A percentile compares a stretch with the other conserved stretches of the same genome.
These are phyloP conservation scores for Aspergillus egyptiacus DNA, from an alignment of 495 filamentous ascomycete genomes.

Conservation along the genomic window DNA sequence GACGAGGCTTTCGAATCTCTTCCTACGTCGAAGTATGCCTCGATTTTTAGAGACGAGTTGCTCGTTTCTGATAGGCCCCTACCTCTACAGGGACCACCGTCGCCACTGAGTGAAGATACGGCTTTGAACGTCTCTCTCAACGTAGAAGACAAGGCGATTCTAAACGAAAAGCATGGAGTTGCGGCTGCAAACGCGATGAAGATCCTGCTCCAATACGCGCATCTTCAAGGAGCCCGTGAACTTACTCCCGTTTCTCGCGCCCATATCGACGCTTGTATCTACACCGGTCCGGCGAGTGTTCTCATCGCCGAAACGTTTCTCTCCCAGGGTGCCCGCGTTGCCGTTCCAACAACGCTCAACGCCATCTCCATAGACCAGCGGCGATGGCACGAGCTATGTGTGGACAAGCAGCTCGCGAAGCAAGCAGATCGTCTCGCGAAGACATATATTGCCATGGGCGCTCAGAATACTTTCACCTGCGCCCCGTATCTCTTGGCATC, in stretches of 20 bases:
- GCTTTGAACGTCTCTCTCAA: no score
- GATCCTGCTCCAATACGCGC: slow-evolving; percentile 22
- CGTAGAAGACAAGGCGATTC: slow-evolving; percentile 15
- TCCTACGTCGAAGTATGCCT: background rate
- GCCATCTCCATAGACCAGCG: slow-evolving; percentile 30
- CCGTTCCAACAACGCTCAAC: slow-evolving; percentile 27
- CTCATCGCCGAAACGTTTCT: slow-evolving; percentile 21
- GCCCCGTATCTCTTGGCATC: slow-evolving; percentile 26
- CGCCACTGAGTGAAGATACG: no score
- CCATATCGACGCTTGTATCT: slow-evolving; percentile 32
- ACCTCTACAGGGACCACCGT: no score
- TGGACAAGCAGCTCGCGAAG: slow-evolving; percentile 14
- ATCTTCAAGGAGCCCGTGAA: slow-evolving; percentile 14
- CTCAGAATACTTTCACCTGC: slow-evolving; percentile 28
- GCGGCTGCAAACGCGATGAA: slow-evolving; percentile 23
- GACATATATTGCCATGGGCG: slow-evolving; percentile 26
- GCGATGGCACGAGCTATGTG: slow-evolving; percentile 21
- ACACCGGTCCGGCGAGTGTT: slow-evolving; percentile 27
- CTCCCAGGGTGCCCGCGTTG: slow-evolving; percentile 18
- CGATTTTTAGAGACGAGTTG: no score
- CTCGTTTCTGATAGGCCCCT: no score
- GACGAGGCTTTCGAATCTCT: slow-evolving; percentile 11
- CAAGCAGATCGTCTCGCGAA: slow-evolving; percentile 21
- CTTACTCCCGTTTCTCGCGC: slow-evolving; percentile 23
- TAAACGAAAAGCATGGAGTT: slow-evolving; percentile 18